A percentile compares a stretch with the other conserved stretches of the same genome.
These are phyloP conservation scores for Fusarium tupiense DNA, from an alignment of 2,329 filamentous ascomycete genomes.

Conservation along the genomic window DNA sequence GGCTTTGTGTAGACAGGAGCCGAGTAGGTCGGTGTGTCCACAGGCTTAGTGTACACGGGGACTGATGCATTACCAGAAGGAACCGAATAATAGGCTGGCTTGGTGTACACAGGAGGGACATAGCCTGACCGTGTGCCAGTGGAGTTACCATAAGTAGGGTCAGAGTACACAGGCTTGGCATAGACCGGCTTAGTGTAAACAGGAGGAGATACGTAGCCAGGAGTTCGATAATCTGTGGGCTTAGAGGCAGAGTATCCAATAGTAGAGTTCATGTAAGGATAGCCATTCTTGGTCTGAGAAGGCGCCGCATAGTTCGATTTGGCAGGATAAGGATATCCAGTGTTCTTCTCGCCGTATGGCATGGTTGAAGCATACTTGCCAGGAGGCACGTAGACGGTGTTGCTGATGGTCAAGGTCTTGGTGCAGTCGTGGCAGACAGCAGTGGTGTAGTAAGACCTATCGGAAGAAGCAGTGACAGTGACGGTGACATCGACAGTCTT, in stretches of 20 bases:
- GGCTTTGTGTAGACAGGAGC: conserved; percentile 23
- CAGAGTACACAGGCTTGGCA: conserved; percentile 20
- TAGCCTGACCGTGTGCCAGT: conserved; percentile 19
- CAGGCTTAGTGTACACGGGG: conserved; percentile 20
- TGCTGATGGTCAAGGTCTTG: conserved; percentile 12
- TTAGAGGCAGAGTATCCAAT: conserved; percentile 14
- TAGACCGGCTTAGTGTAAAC: conserved; percentile 19
- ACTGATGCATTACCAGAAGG: conserved; percentile 9
- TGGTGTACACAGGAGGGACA: conserved; percentile 15
- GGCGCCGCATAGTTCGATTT: conserved; percentile 19
- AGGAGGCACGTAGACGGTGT: conserved; percentile 17
- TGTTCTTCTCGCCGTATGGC: conserved; percentile 21
- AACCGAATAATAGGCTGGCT: conserved; percentile 5
- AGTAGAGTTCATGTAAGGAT: conserved; percentile 34
- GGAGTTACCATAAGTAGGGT: conserved; percentile 20
- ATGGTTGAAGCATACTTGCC: conserved; percentile 20
- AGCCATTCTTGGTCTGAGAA: conserved; percentile 14
- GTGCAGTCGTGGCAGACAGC: conserved; percentile 19
- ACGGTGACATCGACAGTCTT: conserved; percentile 49
- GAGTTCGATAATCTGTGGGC: not conserved
- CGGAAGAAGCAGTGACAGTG: conserved; percentile 46
- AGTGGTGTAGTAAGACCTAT: conserved; percentile 32
- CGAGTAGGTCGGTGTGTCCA: conserved; percentile 12
- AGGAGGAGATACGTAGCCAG: conserved; percentile 17
- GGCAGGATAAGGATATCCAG: conserved; percentile 11